Percentiles rank a stretch among this genome's conserved stretches.
phyloP scores from a whole-genome alignment of 176 grass and related monocot species.

The Puya raimondii region DNA sequence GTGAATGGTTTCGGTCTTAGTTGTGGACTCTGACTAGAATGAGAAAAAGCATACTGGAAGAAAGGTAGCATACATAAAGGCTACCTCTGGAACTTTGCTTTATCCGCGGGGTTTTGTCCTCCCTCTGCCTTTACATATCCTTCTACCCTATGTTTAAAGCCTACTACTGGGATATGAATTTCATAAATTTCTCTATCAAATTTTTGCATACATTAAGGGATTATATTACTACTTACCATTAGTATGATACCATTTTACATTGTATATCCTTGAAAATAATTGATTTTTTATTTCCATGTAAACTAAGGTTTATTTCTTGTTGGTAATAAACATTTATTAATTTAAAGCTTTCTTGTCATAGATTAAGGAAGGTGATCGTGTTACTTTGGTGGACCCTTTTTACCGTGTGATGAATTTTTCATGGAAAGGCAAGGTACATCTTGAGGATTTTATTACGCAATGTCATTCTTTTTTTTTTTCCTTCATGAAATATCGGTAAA shows the following conservation, averaged over 20 bases:
- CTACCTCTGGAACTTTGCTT: no score
- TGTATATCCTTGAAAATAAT: not conserved
- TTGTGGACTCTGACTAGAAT: no score
- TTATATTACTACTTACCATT: not conserved
- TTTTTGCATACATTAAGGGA: no score
- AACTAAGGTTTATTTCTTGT: conserved; percentile 1
- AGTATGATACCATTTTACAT: not conserved
- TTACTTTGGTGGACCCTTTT: conserved; percentile 49
- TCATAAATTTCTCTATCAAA: no score
- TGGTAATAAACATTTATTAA: conserved; percentile 10
- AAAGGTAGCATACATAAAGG: no score
- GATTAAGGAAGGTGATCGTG: conserved; percentile 72
- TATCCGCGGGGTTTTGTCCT: no score
- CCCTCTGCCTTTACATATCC: no score
- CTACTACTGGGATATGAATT: no score
- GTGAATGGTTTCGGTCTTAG: no score
- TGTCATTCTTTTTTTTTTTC: not conserved
- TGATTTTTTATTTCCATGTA: not conserved
- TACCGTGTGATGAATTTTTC: conserved; percentile 37
- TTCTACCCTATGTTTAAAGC: no score
- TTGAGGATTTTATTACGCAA: not conserved
- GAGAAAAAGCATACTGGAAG: no score
- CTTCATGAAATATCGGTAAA: not conserved
- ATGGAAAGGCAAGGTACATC: conserved; percentile 46
- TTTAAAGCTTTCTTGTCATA: conserved; percentile 21